Evolutionary conservation across 257 asterid genomes (phyloP), one percentile per base, ranked within the genome.

Genomic region (Solanum phureja): DNA sequence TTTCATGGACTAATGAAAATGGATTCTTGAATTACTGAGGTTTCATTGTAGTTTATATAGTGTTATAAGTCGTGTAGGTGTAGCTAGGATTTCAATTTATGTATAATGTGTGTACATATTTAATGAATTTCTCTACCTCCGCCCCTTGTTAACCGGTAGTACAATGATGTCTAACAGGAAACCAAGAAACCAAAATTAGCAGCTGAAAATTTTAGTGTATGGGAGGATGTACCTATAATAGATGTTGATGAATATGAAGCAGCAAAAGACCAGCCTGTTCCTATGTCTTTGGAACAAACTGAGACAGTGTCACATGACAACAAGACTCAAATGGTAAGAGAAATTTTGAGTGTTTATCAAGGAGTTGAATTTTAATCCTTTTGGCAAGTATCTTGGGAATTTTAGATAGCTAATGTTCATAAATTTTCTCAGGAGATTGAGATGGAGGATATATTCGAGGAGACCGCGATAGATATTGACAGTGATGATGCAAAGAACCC

Each of bases 401-500:
- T 62, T 64, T 14, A n/a, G 77, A 37, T 3, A 66, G 60, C 18
- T 85, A 7, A 64, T 8, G 19, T 21, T 13, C 21, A 40, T 60
- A 8, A 2, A 7, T 27, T 90, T 38, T n/a, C 89, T 88, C 72
- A 92, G 95, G 99, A 96, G 90, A 93, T 96, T 24, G 98, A 95
- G 56, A 95, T 96, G 98, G 99, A 94, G 75, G 99, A 96, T 90
- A 93, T 93, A 85, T 93, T 93, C 16, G 98, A 95, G 88, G 98
- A 95, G 88, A 83, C 93, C 18, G 87, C 92, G 6, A 24, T 88
- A 85, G 98, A 96, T 87, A 96, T 96, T 35, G 99, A 96, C 76
- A 84, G 90, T n/a, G 52, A 88, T 40, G 98, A 96, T 74, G 91
- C 89, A 3, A 93, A 93, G 90, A 92, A 96, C 87, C 95, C 98